Evolutionary conservation across 2,329 filamentous ascomycete genomes (phyloP).

Genomic region (Coleophoma eucalyptorum): DNA sequence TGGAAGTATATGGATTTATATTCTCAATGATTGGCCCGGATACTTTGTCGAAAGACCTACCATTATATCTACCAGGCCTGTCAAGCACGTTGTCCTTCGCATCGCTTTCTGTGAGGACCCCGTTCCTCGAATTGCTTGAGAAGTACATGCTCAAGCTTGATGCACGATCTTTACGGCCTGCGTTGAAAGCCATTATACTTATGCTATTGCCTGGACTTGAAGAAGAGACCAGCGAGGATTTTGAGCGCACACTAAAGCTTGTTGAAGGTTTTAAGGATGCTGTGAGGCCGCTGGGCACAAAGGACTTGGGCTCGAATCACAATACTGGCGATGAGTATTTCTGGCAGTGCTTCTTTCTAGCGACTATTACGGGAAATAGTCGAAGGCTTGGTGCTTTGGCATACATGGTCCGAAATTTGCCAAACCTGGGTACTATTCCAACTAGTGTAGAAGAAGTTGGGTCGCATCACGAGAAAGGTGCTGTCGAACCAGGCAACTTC

Average conservation of each 20-base stretch:
- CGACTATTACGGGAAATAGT: constrained; percentile 84
- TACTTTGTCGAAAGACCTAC: constrained; percentile 75
- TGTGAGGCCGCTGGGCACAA: constrained; percentile 51
- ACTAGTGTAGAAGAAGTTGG: constrained; percentile 21
- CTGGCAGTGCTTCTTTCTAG: constrained; percentile 97
- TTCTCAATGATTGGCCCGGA: constrained; percentile 83
- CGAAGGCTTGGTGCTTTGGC: constrained; percentile 83
- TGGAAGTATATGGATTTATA: constrained; percentile 89
- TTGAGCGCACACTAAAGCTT: constrained; percentile 79
- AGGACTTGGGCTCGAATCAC: constrained; percentile 47
- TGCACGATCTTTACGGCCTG: constrained; percentile 70
- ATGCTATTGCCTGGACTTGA: constrained; percentile 89
- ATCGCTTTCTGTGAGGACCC: constrained; percentile 82
- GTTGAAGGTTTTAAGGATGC: constrained; percentile 73
- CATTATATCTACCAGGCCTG: constrained; percentile 85
- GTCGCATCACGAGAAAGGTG: constrained; percentile 22
- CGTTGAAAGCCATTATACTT: constrained; percentile 85
- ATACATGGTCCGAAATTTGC: constrained; percentile 76
- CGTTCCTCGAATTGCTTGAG: constrained; percentile 82
- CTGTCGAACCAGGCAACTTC: constrained; percentile 45
- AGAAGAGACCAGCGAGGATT: constrained; percentile 96
- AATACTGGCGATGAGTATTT: constrained; percentile 79
- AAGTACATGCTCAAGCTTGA: constrained; percentile 72
- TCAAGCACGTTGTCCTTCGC: constrained; percentile 90
- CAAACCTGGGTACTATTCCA: constrained; percentile 55